These are phyloP conservation scores for Dianthus caryophyllus DNA, from an alignment of 148 eudicot genomes.

Conservation along the genomic window DNA sequence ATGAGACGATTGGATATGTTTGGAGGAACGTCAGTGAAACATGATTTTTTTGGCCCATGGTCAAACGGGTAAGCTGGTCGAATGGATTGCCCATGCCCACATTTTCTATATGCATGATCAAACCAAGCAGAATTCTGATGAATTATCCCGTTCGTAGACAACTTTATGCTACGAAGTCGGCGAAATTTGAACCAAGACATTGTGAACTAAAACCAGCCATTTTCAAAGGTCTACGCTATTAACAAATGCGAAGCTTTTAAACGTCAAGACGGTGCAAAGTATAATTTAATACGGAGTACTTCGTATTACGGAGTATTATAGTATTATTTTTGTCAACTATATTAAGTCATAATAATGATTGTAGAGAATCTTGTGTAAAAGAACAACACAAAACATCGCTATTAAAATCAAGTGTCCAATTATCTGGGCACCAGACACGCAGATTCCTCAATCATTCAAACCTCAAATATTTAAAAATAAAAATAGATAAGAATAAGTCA, in stretches of 20 bases:
- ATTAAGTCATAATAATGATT: not conserved
- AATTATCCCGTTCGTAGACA: too few species aligned
- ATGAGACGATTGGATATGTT: too few species aligned
- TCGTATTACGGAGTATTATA: not conserved
- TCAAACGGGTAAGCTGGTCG: too few species aligned
- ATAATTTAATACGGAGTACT: not conserved
- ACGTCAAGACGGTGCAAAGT: not conserved
- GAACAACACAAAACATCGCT: not conserved
- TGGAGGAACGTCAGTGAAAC: too few species aligned
- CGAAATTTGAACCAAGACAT: too few species aligned
- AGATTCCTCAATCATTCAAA: slow-evolving; percentile 13
- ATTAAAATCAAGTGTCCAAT: slow-evolving; percentile 9
- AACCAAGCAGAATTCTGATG: too few species aligned
- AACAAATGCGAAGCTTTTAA: not conserved
- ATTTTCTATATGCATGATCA: too few species aligned
- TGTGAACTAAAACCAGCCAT: too few species aligned
- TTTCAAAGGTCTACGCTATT: too few species aligned
- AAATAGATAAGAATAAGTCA: not conserved
- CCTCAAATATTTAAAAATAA: not conserved
- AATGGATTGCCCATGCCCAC: too few species aligned
- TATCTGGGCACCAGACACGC: slow-evolving; percentile 27
- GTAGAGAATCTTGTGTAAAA: not conserved
- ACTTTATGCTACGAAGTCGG: too few species aligned
- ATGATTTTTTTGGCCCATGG: too few species aligned
- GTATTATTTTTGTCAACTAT: not conserved